Base-by-base conservation (phyloP, 2,329 filamentous ascomycete species). In the Tolypocladium ovalisporum region DNA sequence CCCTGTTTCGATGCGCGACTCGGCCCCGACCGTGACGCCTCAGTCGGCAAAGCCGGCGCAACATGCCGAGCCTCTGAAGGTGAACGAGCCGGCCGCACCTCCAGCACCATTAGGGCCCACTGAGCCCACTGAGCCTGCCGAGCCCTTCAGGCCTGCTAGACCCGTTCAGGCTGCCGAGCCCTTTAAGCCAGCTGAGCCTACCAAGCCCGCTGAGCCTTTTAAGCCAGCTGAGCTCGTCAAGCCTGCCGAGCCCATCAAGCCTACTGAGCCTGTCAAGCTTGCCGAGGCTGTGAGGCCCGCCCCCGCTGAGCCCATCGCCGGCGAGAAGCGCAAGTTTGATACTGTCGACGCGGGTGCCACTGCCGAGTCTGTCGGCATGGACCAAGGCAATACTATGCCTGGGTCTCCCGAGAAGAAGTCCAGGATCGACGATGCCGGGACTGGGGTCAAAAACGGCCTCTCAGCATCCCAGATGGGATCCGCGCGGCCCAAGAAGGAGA, bases 311-410 rank as follows among this genome's bases (percentile, higher is more conserved):
- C 27, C 54, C n/a, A 39, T 37, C 22, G 35, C 22, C 15, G 66
- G 67, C 37, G 68, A 69, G 52, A 75, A 75, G 64, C 71, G 76
- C 63, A 79, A 78, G 65, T 70, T 75, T 15, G 68, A 69, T 1
- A 67, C 70, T 8, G 64, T 65, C 19, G 53, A 61, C 1, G 55
- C 15, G 27, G 27, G 7, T 32, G 44, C 44, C 8, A 12, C 44
- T 5, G 27, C 17, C 4, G n/a, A 51, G 19, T 27, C 47, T 1
- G 13, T 34, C 17, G 4, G 17, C 8, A 17, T 6, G 19, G 47
- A 34, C 10, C 47, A 32, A 32, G 47, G 29, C 47, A 15, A 13
- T 12, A 9, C 29, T 10, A 17, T 19, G 9, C 19, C 47, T n/a
- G n/a, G 32, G 29, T 67, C 66, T 3, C 59, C 63, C 1, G 70